phyloP scores from a whole-genome alignment of 495 filamentous ascomycete species.

The Alectoria sarmentosa region DNA sequence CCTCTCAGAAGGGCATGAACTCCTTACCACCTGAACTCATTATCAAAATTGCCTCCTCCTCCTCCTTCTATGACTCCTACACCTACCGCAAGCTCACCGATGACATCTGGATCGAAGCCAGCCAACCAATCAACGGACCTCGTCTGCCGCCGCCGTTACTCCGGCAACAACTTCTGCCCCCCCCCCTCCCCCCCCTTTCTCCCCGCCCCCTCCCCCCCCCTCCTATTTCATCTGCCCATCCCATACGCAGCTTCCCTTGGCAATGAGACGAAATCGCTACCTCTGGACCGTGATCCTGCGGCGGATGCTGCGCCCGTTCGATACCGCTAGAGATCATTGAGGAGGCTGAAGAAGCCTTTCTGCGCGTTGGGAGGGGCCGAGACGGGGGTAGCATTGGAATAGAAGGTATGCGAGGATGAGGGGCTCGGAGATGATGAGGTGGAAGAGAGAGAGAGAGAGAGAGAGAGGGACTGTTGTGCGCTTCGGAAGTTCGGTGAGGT shows the following conservation, averaged over 20 bases:
- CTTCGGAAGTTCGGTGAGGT: no score
- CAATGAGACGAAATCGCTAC: background rate
- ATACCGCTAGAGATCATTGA: background rate
- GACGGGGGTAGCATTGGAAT: background rate
- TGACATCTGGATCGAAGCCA: background rate
- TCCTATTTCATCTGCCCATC: constrained; percentile 1
- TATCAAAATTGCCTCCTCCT: background rate
- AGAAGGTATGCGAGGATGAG: constrained; percentile 38
- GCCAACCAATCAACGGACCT: no score
- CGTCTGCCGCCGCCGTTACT: no score
- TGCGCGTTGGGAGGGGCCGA: no score
- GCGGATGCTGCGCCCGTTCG: background rate
- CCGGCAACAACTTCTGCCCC: background rate
- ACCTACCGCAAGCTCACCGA: background rate
- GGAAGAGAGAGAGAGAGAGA: no score
- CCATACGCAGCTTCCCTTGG: constrained; percentile 5
- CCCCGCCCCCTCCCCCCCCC: no score
- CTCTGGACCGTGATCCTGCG: constrained; percentile 1
- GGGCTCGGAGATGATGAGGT: no score
- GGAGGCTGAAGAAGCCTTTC: background rate
- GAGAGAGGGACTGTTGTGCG: no score
- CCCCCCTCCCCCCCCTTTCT: background rate
- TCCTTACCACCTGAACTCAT: background rate
- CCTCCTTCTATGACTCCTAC: background rate
- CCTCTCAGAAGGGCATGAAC: no score